These are phyloP conservation scores for Tarenaya hassleriana DNA, from an alignment of 345 rosid genomes.

Conservation along the genomic window DNA sequence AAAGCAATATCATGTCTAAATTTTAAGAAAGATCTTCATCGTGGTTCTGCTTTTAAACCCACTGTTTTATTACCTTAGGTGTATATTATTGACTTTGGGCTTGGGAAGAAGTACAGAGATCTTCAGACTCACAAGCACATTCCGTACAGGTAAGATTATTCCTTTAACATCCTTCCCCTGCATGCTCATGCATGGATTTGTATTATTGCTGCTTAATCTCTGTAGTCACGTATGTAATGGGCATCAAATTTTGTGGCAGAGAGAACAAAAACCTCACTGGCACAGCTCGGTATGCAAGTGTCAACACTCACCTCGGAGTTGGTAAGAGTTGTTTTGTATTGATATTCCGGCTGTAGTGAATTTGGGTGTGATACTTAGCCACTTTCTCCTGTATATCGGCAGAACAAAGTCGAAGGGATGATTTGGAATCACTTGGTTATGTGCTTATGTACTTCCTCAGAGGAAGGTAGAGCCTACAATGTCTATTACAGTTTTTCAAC, in stretches of 20 bases:
- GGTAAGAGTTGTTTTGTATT: too few species aligned
- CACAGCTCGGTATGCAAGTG: too few species aligned
- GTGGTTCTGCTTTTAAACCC: too few species aligned
- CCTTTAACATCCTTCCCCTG: too few species aligned
- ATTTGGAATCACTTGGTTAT: conserved; percentile 85
- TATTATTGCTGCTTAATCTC: neutral
- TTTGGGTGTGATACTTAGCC: neutral
- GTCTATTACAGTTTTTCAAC: neutral
- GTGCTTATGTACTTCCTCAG: too few species aligned
- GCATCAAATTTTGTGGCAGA: conserved; percentile 43
- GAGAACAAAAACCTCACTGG: conserved; percentile 87
- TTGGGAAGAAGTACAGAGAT: conserved; percentile 86
- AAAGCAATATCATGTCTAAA: too few species aligned
- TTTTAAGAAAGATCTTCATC: too few species aligned
- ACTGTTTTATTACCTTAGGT: too few species aligned
- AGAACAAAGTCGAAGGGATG: conserved; percentile 95
- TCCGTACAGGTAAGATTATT: conserved; percentile 76
- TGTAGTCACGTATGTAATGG: neutral
- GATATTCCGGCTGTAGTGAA: too few species aligned
- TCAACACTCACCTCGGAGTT: too few species aligned
- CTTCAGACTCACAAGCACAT: conserved; percentile 89
- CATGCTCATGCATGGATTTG: conserved; percentile 2
- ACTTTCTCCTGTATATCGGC: conserved; percentile 19
- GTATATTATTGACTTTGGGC: conserved; percentile 75
- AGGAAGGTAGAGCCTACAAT: conserved; percentile 40